Evolutionary conservation across 2,329 filamentous ascomycete genomes (phyloP).

Genomic region (Aspergillus neotritici): DNA sequence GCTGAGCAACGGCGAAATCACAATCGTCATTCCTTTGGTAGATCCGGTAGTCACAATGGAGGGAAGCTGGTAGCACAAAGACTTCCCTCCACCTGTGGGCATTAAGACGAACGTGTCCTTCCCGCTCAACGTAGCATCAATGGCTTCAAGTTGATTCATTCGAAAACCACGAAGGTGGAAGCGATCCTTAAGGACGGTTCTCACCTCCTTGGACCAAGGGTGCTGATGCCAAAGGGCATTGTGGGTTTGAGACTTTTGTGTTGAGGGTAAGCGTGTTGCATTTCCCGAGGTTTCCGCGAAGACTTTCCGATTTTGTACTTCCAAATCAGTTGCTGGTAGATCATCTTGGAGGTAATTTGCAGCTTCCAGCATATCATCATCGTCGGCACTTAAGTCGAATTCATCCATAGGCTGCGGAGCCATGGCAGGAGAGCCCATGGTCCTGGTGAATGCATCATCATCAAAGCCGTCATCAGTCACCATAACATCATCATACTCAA

Average conservation of each 20-base stretch:
- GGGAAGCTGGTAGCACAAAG: constrained; percentile 91
- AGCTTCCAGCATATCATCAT: constrained; percentile 43
- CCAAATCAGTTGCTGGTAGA: constrained; percentile 9
- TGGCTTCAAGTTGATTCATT: constrained; percentile 86
- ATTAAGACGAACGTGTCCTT: constrained; percentile 93
- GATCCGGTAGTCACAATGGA: constrained; percentile 74
- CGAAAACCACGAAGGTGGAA: constrained; percentile 86
- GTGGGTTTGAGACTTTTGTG: constrained; percentile 29
- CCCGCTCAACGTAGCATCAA: constrained; percentile 83
- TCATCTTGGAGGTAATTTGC: constrained; percentile 34
- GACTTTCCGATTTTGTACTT: constrained; percentile 25
- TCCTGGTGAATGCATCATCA: constrained; percentile 32
- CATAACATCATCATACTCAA: constrained; percentile 19
- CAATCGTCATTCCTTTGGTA: constrained; percentile 79
- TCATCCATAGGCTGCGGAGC: constrained; percentile 28
- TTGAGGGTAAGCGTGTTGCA: constrained; percentile 21
- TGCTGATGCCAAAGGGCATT: constrained; percentile 51
- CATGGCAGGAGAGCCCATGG: constrained; percentile 36
- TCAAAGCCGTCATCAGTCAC: constrained; percentile 14
- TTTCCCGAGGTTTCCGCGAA: constrained; percentile 42
- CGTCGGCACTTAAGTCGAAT: constrained; percentile 40
- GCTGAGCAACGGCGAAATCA: constrained; percentile 90
- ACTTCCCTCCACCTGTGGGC: constrained; percentile 97
- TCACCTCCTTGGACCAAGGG: constrained; percentile 83
- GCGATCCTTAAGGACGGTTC: constrained; percentile 68